Percentiles rank a stretch among this genome's conserved stretches.
Conservation (phyloP, 2,329 filamentous ascomycete genomes). For the Drechslerella dactyloides region DNA sequence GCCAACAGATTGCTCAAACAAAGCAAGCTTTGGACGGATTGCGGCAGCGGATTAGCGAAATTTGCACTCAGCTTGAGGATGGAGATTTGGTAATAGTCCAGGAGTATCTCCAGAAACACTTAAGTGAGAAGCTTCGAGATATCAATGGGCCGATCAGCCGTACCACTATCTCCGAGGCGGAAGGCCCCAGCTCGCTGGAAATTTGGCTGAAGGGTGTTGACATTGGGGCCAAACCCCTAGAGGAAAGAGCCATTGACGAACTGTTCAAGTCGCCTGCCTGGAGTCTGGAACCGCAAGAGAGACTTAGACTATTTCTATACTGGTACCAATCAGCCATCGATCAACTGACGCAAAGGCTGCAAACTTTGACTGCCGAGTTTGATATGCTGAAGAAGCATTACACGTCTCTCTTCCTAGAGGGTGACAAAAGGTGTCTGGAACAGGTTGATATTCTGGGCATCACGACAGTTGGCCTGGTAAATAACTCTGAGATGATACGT, state of each 20-base stretch:
- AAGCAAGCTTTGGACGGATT: background rate
- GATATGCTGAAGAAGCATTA: constrained; percentile 18
- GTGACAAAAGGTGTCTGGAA: constrained; percentile 60
- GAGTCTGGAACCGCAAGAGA: constrained; percentile 1
- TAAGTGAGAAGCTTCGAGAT: constrained; percentile 11
- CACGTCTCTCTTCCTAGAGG: constrained; percentile 55
- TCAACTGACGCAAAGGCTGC: constrained; percentile 14
- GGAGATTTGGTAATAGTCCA: constrained; percentile 1
- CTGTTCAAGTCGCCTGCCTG: constrained; percentile 7
- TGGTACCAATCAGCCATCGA: constrained; percentile 25
- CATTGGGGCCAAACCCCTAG: background rate
- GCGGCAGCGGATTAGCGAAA: background rate
- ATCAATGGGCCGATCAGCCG: background rate
- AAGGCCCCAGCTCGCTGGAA: background rate
- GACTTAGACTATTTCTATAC: constrained; percentile 9
- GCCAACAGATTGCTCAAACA: background rate
- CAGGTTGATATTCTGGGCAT: constrained; percentile 63
- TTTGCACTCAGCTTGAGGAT: constrained; percentile 10
- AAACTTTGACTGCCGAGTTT: constrained; percentile 8
- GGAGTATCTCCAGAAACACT: constrained; percentile 13
- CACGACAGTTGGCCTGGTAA: constrained; percentile 67
- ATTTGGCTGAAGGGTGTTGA: background rate
- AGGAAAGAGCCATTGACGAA: constrained; percentile 11
- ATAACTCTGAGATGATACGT: constrained; percentile 62
- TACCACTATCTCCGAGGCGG: background rate